Percentiles rank a stretch among this genome's conserved stretches.
Conservation (phyloP, 2,329 filamentous ascomycete species). For the Byssochlamys sp. region DNA sequence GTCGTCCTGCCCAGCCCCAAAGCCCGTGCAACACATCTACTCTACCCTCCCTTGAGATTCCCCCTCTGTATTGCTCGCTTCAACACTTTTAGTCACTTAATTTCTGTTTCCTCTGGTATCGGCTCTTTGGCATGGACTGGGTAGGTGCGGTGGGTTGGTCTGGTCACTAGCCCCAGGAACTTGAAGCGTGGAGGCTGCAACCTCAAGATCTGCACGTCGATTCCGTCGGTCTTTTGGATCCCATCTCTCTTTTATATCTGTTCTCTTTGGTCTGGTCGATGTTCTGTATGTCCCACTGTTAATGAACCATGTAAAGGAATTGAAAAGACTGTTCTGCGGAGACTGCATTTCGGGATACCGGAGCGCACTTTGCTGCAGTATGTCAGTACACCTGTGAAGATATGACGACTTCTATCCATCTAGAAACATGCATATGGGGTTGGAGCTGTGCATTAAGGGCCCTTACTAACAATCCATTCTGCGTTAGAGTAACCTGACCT, state of each 20-base stretch:
- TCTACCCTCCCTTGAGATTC: not conserved
- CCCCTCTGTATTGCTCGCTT: slow-evolving; percentile 1
- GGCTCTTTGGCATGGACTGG: not conserved
- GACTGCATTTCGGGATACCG: not conserved
- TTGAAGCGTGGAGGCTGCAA: not conserved
- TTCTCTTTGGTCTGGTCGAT: not conserved
- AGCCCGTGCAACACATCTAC: not conserved
- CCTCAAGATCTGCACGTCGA: not conserved
- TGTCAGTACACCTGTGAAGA: not conserved
- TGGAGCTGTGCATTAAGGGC: too few relatives aligned
- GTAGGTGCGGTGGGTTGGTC: not conserved
- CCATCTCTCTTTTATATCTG: not conserved
- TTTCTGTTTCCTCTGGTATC: not conserved
- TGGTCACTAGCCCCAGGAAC: not conserved
- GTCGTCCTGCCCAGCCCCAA: not conserved
- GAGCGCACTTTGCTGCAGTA: not conserved
- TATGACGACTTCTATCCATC: too few relatives aligned
- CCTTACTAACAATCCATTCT: too few relatives aligned
- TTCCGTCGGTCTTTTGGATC: not conserved
- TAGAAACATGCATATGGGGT: too few relatives aligned
- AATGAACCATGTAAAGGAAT: not conserved
- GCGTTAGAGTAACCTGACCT: too few relatives aligned
- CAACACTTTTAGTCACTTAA: not conserved
- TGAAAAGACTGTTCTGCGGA: not conserved
- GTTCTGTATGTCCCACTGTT: not conserved